Conservation (phyloP, 805 yeast genomes). For the Teunomyces tritomae region DNA sequence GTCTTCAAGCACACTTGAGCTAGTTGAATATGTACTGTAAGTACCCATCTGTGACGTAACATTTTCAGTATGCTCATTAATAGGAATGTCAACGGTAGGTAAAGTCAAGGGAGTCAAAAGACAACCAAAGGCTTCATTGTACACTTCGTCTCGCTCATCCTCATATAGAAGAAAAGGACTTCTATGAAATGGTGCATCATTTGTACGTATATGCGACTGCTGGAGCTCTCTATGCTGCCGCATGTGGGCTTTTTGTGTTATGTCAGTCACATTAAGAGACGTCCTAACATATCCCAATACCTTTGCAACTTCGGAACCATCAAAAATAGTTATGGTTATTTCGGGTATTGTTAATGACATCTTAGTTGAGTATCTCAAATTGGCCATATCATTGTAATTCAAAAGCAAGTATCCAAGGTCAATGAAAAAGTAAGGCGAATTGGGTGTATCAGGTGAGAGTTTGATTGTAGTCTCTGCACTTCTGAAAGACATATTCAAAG, state of each 20-base stretch:
- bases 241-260: constrained; percentile 52
- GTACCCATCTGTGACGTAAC: not conserved
- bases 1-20: not conserved
- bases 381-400: constrained; percentile 67
- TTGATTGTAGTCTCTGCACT: constrained; percentile 47
- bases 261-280: constrained; percentile 56
- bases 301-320: constrained; percentile 11
- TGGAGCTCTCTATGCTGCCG: constrained; percentile 50
- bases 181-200: constrained; percentile 85
- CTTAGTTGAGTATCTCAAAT: constrained; percentile 57
- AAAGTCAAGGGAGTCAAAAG: constrained; percentile 60
- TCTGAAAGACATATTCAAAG: constrained; percentile 59
- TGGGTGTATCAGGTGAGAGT: constrained; percentile 27
- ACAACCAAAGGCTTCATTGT: constrained; percentile 48
- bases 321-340: constrained; percentile 33
- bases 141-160: constrained; percentile 45
- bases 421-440: constrained; percentile 11
- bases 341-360: constrained; percentile 49
- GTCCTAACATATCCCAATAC: constrained; percentile 50
- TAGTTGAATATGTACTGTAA: not conserved
- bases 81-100: constrained; percentile 62
- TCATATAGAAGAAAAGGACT: constrained; percentile 66
- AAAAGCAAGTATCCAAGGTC: constrained; percentile 29
- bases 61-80: constrained; percentile 28
- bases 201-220: constrained; percentile 58